Base-by-base conservation (phyloP, 2,329 filamentous ascomycete species). In the Neurospora sp. region DNA sequence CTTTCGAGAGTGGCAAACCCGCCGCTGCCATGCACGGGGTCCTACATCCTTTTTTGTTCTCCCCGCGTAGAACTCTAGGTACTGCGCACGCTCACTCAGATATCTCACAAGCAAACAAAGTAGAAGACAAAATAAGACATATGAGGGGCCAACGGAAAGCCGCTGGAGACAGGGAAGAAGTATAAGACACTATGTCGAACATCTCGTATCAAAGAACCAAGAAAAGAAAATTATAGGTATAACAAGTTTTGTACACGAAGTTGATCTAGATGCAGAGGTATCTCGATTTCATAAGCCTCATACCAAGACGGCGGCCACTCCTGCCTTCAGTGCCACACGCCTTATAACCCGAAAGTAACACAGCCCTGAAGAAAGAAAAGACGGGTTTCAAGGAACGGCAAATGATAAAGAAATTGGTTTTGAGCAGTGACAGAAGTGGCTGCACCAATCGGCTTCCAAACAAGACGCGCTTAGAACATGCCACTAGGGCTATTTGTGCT, bases 401-500 rank as follows among this genome's bases (percentile, higher is more conserved):
- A 65, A 67, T 62, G 57, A 68, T 46, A 70, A 72, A 23, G 8
- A 68, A 33, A 67, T 33, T 28, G 4, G 4, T 33, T 15, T 66
- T 38, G 17, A 43, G 41, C 52, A 57, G 6, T 65, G 5, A 62
- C 28, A 4, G 67, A 57, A 66, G 41, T 39, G 33, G 23, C 17
- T 67, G 52, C 19, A 36, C 37, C 57, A 17, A 69, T 8, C 12
- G 57, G 36, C 23, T 62, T 62, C 52, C 23, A 33, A 28, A 28
- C 8, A 67, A 62, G 52, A 33, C 15, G 11, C 28, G 1, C 36
- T 75, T 57, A 80, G 67, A 80, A 78, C 79, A 80, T 80, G 17
- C 79, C 78, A 0, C 78, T 77, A 0, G 77, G 80, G 43, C 79
- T 39, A 3, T 77, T 75, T 71, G 77, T 76, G 15, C 74, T 76